Percentiles rank a stretch among this genome's conserved stretches.
Evolutionary conservation across 768 basidiomycete genomes (phyloP).

Genomic region (Boletus huronensis): DNA sequence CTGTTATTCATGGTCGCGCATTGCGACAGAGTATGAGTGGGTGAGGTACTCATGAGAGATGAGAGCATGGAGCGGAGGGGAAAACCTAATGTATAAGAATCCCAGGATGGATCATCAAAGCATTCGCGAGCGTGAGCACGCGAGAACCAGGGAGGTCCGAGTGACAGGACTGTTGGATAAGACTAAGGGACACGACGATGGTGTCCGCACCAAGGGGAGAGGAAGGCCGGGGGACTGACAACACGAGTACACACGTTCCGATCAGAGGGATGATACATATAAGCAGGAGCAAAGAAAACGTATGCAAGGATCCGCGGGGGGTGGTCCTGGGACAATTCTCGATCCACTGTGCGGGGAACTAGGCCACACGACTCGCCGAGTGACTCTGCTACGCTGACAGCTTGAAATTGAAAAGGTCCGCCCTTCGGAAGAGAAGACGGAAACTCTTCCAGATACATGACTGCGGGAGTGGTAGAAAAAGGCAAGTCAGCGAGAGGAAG

Average conservation of each 20-base stretch:
- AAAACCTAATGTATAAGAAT: constrained; percentile 16
- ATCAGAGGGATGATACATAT: constrained; percentile 26
- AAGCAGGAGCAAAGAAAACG: constrained; percentile 12
- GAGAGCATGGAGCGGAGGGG: constrained; percentile 1
- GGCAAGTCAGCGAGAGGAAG: constrained; percentile 18
- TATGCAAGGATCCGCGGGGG: constrained; percentile 31
- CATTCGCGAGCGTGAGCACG: constrained; percentile 6
- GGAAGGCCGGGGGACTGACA: constrained; percentile 6
- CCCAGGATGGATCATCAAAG: constrained; percentile 14
- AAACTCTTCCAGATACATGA: constrained; percentile 9
- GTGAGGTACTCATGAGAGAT: constrained; percentile 26
- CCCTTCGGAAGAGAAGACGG: constrained; percentile 8
- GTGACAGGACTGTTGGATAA: constrained; percentile 2
- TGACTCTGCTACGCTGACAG: not conserved
- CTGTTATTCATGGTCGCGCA: constrained; percentile 32
- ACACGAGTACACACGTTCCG: constrained; percentile 10
- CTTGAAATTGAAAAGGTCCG: constrained; percentile 9
- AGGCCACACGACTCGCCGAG: constrained; percentile 13
- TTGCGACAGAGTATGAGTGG: constrained; percentile 30
- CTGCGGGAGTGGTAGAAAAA: constrained; percentile 9
- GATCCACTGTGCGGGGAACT: constrained; percentile 30
- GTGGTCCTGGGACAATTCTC: constrained; percentile 24
- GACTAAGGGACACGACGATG: constrained; percentile 5
- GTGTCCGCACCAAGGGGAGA: constrained; percentile 6
- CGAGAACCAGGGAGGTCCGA: constrained; percentile 11